A percentile compares a stretch with the other conserved stretches of the same genome.
Evolutionary conservation across 495 filamentous ascomycete genomes (phyloP).

Genomic region (Emericellopsis terricola): DNA sequence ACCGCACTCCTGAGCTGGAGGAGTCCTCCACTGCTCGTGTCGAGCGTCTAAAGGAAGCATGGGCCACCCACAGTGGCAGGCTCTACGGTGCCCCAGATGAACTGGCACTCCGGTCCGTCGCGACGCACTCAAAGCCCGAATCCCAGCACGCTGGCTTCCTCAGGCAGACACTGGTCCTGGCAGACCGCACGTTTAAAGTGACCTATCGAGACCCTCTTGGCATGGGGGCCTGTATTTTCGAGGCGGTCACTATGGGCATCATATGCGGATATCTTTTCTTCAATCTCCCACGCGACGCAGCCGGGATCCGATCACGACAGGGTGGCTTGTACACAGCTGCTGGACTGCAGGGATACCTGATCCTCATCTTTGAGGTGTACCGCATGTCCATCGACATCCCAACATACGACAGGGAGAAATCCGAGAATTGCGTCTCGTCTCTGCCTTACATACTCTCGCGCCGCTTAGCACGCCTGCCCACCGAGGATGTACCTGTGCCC

Average conservation of each 20-base stretch:
- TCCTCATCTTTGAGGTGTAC: slow-evolving; percentile 55
- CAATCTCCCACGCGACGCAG: slow-evolving; percentile 34
- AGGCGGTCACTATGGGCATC: slow-evolving; percentile 46
- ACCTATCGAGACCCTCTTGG: slow-evolving; percentile 58
- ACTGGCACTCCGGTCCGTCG: slow-evolving; percentile 1
- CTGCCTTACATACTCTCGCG: slow-evolving; percentile 46
- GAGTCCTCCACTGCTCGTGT: slow-evolving; percentile 35
- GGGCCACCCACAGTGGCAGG: slow-evolving; percentile 22
- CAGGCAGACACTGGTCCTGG: slow-evolving; percentile 44
- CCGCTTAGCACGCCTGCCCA: slow-evolving; percentile 40
- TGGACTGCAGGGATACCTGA: slow-evolving; percentile 53
- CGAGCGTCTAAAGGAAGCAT: slow-evolving; percentile 31
- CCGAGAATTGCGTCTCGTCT: slow-evolving; percentile 51
- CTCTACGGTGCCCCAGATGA: slow-evolving; percentile 5
- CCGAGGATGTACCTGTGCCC: slow-evolving; percentile 53
- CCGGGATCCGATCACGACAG: slow-evolving; percentile 47
- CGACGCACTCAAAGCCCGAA: slow-evolving; percentile 3
- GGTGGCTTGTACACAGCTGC: slow-evolving; percentile 50
- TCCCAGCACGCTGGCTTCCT: slow-evolving; percentile 24
- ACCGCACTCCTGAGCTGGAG: slow-evolving; percentile 41
- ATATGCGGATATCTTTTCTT: slow-evolving; percentile 57
- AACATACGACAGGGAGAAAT: slow-evolving; percentile 53
- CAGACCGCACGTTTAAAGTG: slow-evolving; percentile 43
- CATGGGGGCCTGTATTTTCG: slow-evolving; percentile 42
- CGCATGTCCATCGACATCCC: slow-evolving; percentile 51